A percentile compares a stretch with the other conserved stretches of the same genome.
Conservation (phyloP, 2,329 filamentous ascomycete genomes). For the Pseudogymnoascus sp. region DNA sequence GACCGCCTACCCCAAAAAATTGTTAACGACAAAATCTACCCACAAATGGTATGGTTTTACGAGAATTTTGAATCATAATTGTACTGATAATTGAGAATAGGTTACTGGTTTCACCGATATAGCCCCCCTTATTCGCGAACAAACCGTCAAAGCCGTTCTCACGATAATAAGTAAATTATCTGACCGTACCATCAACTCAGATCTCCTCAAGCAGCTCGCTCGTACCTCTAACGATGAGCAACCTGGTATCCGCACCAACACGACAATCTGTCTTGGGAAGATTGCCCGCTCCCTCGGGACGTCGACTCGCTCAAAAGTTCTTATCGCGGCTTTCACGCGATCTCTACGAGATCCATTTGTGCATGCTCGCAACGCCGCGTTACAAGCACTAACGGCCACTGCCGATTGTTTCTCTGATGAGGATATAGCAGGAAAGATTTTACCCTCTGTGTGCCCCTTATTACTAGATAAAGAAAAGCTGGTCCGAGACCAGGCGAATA, state of each 20-base stretch:
- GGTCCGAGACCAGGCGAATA: constrained; percentile 83
- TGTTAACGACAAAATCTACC: constrained; percentile 95
- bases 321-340: constrained; percentile 85
- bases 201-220: constrained; percentile 81
- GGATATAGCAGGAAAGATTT: constrained; percentile 74
- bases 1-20: constrained; percentile 80
- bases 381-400: constrained; percentile 81
- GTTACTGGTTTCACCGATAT: constrained; percentile 91
- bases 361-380: constrained; percentile 81
- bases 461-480: constrained; percentile 94
- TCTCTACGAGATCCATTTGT: constrained; percentile 90
- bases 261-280: constrained; percentile 93
- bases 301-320: constrained; percentile 76
- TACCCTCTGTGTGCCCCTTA: constrained; percentile 76
- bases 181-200: constrained; percentile 87
- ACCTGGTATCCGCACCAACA: constrained; percentile 94
- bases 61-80: background rate
- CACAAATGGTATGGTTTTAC: constrained; percentile 62
- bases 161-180: constrained; percentile 83
- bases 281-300: constrained; percentile 83
- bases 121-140: constrained; percentile 85
- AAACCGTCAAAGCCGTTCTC: constrained; percentile 90
- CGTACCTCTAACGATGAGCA: constrained; percentile 98
- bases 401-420: constrained; percentile 82
- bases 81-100: constrained; percentile 33